Conservation (phyloP, 345 rosid genomes). For the Eucalyptus cloeziana region DNA sequence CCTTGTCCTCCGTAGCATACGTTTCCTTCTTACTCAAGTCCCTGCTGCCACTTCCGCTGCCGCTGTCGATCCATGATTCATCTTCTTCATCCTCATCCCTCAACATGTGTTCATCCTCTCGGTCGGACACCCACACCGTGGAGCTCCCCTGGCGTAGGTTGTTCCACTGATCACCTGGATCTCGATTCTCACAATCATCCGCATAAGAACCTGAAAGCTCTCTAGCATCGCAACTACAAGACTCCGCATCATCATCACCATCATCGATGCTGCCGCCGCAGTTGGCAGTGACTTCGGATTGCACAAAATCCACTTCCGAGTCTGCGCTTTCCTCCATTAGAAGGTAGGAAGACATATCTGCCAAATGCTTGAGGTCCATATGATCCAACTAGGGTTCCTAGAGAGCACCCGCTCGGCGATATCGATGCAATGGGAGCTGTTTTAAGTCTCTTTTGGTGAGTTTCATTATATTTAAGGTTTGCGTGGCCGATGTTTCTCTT, state of each 20-base stretch:
- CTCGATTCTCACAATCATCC: background rate
- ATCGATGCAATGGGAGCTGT: background rate
- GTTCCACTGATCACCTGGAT: background rate
- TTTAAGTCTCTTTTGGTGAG: background rate
- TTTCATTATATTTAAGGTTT: background rate
- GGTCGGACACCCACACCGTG: background rate
- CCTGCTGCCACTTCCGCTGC: background rate
- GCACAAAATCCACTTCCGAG: conserved; percentile 17
- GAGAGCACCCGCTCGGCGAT: background rate
- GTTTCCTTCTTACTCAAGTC: background rate
- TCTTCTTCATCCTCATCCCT: background rate
- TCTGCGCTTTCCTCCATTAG: conserved; percentile 40
- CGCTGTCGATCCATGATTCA: background rate
- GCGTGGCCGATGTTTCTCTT: background rate
- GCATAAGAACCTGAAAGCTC: background rate
- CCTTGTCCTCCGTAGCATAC: background rate
- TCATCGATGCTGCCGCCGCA: background rate
- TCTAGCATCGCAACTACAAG: conserved; percentile 20
- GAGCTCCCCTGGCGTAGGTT: background rate
- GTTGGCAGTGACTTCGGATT: background rate
- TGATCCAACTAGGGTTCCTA: background rate
- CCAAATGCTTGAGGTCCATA: background rate
- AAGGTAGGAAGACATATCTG: conserved; percentile 29
- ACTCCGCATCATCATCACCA: conserved; percentile 34
- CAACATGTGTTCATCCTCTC: background rate